These are phyloP conservation scores for Salix brachista DNA, from an alignment of 345 rosid species.

Conservation along the genomic window DNA sequence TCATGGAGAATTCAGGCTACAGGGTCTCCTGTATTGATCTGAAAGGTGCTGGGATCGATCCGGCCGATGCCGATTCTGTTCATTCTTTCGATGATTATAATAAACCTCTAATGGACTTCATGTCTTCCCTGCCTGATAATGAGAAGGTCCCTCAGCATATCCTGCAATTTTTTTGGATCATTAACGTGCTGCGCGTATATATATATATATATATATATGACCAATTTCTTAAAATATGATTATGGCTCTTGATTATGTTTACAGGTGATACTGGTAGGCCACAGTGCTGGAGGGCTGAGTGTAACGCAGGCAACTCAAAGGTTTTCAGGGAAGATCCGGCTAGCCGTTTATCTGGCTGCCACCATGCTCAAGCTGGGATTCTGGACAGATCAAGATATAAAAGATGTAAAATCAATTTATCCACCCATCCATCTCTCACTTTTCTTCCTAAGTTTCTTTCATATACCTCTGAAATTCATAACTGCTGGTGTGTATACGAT, in stretches of 20 bases:
- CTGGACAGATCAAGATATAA: conserved; percentile 50
- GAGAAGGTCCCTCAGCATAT: conserved; percentile 44
- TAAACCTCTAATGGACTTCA: conserved; percentile 60
- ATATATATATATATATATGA: background rate
- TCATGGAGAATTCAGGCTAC: conserved; percentile 76
- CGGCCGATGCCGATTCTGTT: conserved; percentile 42
- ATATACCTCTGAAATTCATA: background rate
- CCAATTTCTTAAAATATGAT: background rate
- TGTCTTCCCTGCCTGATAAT: conserved; percentile 50
- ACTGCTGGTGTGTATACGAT: background rate
- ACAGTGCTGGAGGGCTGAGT: conserved; percentile 90
- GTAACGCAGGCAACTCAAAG: conserved; percentile 56
- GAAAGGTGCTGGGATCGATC: conserved; percentile 59
- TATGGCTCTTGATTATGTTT: background rate
- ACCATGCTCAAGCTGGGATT: conserved; percentile 71
- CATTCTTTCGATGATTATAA: conserved; percentile 67
- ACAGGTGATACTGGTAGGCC: conserved; percentile 85
- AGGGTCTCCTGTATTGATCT: conserved; percentile 79
- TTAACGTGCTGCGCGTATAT: background rate
- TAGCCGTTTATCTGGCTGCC: conserved; percentile 69
- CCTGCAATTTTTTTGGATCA: background rate
- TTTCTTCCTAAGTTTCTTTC: background rate
- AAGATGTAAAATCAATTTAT: conserved; percentile 42
- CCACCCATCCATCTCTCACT: background rate
- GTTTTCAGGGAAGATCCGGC: conserved; percentile 54